Percentiles rank a stretch among this genome's conserved stretches.
Evolutionary conservation across 352 stramenopile genomes (phyloP).

Genomic region (Globisporangium parvum): DNA sequence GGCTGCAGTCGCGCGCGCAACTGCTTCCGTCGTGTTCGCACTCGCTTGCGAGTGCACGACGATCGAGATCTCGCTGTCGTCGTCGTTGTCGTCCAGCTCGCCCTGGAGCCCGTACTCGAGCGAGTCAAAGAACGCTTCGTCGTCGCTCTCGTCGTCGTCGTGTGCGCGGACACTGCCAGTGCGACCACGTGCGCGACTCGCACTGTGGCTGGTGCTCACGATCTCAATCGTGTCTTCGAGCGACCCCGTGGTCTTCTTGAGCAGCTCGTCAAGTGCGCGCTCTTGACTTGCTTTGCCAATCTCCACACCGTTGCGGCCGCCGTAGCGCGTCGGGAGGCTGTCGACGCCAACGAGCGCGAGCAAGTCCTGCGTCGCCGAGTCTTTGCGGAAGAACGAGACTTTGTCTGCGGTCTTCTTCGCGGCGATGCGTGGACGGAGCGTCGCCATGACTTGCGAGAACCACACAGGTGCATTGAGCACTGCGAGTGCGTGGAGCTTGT

Average conservation of each 20-base stretch:
- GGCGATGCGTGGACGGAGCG: constrained; percentile 35
- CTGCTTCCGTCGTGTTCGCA: constrained; percentile 31
- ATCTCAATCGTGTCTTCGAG: constrained; percentile 77
- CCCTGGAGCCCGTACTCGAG: constrained; percentile 75
- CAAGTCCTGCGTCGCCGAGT: constrained; percentile 38
- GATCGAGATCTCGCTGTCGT: constrained; percentile 62
- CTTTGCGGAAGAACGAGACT: constrained; percentile 46
- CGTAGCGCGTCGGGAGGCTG: constrained; percentile 65
- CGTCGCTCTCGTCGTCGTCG: constrained; percentile 46
- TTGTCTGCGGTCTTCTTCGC: constrained; percentile 63
- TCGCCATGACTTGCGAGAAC: constrained; percentile 78
- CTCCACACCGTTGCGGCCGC: constrained; percentile 65
- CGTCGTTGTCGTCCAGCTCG: constrained; percentile 47
- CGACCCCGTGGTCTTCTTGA: constrained; percentile 61
- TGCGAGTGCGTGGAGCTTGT: constrained; percentile 47
- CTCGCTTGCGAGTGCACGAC: constrained; percentile 58
- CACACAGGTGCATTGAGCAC: constrained; percentile 71
- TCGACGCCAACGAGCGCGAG: constrained; percentile 59
- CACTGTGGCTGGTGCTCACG: constrained; percentile 22
- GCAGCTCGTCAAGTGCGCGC: constrained; percentile 48
- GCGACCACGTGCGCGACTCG: constrained; percentile 12
- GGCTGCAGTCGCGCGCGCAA: constrained; percentile 9
- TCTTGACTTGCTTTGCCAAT: constrained; percentile 78
- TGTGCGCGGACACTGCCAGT: constrained; percentile 28
- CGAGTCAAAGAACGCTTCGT: constrained; percentile 81